phyloP scores from a whole-genome alignment of 2,329 filamentous ascomycete genomes.

The Neonectria sp. region DNA sequence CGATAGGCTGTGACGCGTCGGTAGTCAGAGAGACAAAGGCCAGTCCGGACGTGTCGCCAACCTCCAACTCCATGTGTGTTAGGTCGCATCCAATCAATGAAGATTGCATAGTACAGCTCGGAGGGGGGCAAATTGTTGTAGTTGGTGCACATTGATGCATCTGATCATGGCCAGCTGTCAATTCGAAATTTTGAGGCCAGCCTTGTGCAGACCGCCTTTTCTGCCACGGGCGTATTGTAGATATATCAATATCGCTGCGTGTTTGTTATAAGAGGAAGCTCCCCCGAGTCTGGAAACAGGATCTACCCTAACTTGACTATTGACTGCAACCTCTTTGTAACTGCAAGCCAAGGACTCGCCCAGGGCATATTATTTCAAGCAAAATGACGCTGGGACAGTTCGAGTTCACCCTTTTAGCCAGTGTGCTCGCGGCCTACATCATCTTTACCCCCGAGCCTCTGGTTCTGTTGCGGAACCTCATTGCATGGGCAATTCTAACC shows the following conservation, averaged over 20 bases:
- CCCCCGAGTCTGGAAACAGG: neutral
- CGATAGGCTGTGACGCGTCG: neutral
- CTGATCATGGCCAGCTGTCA: neutral
- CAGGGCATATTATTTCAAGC: neutral
- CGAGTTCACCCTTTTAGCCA: constrained; percentile 20
- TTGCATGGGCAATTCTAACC: constrained; percentile 14
- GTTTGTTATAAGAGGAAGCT: neutral
- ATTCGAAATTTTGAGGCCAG: neutral
- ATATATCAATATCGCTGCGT: neutral
- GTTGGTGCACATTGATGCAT: neutral
- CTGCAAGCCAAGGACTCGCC: neutral
- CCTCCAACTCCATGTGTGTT: neutral
- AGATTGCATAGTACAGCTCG: neutral
- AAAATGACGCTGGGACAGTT: constrained; percentile 17
- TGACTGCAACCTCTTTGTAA: neutral
- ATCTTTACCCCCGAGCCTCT: constrained; percentile 25
- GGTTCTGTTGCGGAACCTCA: constrained; percentile 16
- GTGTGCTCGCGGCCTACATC: constrained; percentile 19
- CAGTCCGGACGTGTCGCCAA: neutral
- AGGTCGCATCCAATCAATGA: neutral
- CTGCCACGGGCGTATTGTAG: neutral
- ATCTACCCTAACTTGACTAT: neutral
- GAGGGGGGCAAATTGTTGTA: neutral
- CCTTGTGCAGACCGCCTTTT: neutral
- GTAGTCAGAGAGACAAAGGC: neutral